These are phyloP conservation scores for Colletotrichum theobromicola DNA, from an alignment of 2,329 filamentous ascomycete genomes.

Conservation along the genomic window DNA sequence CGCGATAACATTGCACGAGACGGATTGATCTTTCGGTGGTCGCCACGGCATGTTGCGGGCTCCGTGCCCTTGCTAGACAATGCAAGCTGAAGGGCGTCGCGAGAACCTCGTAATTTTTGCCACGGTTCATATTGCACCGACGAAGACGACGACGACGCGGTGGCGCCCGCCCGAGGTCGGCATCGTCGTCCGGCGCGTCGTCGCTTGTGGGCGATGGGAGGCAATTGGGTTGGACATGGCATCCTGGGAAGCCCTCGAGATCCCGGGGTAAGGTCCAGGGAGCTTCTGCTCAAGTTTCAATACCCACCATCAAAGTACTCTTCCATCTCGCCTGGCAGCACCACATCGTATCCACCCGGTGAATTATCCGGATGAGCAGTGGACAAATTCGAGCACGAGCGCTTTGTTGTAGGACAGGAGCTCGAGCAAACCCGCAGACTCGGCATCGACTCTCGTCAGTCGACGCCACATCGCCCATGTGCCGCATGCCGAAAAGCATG, in stretches of 20 bases:
- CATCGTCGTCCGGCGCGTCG: not conserved
- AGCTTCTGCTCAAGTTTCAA: not conserved
- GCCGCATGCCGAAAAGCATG: slow-evolving; percentile 2
- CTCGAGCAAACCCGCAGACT: slow-evolving; percentile 5
- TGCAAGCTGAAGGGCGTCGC: not conserved
- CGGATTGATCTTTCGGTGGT: not conserved
- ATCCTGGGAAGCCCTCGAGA: slow-evolving; percentile 2
- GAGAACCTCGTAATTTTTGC: not conserved
- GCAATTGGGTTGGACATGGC: slow-evolving; percentile 8
- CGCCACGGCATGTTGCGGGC: not conserved
- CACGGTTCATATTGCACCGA: not conserved
- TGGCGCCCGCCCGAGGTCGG: not conserved
- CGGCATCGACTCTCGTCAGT: not conserved
- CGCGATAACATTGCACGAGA: not conserved
- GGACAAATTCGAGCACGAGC: not conserved
- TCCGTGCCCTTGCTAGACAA: not conserved
- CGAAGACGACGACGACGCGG: not conserved
- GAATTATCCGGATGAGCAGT: slow-evolving; percentile 6
- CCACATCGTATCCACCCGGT: slow-evolving; percentile 8
- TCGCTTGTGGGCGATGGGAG: not conserved
- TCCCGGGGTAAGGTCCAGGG: slow-evolving; percentile 15
- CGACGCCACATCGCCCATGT: slow-evolving; percentile 14
- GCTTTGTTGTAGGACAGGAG: not conserved
- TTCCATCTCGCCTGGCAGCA: slow-evolving; percentile 13
- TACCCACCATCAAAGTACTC: slow-evolving; percentile 14